Base-by-base conservation (phyloP, 1,284 basidiomycete species). In the Leccinum solheimii region DNA sequence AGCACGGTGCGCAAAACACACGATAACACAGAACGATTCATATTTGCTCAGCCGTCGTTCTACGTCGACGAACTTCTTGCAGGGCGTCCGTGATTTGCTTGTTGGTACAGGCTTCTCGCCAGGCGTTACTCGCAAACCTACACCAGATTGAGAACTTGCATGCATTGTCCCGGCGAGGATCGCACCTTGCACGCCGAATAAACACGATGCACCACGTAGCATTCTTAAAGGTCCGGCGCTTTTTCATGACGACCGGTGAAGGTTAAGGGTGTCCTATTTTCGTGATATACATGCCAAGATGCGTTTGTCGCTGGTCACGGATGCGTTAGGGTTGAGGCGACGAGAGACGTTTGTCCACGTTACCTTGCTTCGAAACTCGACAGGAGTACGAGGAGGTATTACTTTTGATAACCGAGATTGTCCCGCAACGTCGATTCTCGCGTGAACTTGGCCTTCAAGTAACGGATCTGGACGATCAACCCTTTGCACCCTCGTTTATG, bases 371-470 rank as follows among this genome's bases (percentile, higher is more conserved):
- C 89, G 69, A 89, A 88, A 59, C 83, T 81, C 19, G 82, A 73
- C 34, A 92, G 72, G 34, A 92, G 76, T 9, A 85, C 77, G 9
- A 92, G 76, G 26, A 92, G 76, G 71, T 96, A 97, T 57, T 84
- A 79, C 74, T 99, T 99, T 78, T 98, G 97, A 70, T 94, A 88
- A 4, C 83, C 80, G 52, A 98, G 79, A 67, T 90, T 89, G 59
- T 81, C 82, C n/a, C 96, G 85, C 77, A 97, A 85, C 1, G 84
- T 82, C 23, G 88, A 86, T 77, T 99, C 97, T 36, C 97, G 83
- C 1, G 86, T 90, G 76, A 91, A 96, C 72, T 94, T 94, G 54
- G 91, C 90, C 75, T 98, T 97, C 65, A 98, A 83, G 76, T 98
- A 98, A 55, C 84, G 85, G 65, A 98, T 95, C 73, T 97, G 91